Evolutionary conservation across 73 alveolate genomes (phyloP).

Genomic region (Tetrahymena borealis): DNA sequence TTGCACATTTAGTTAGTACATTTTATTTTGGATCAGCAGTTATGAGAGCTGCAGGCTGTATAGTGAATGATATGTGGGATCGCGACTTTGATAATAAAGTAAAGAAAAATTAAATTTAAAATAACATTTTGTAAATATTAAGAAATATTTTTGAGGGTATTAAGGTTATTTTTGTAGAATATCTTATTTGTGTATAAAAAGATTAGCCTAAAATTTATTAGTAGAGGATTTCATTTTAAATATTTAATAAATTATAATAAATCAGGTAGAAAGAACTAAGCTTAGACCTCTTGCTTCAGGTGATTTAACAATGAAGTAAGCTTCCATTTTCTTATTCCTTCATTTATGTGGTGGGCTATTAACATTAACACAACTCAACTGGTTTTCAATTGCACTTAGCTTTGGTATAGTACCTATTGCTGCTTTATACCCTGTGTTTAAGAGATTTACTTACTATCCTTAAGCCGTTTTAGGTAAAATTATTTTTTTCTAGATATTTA

Average conservation of each 20-base stretch:
- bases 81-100: constrained; percentile 71
- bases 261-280: constrained; percentile 65
- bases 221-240: too few species aligned
- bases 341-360: constrained; percentile 23
- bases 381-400: constrained; percentile 33
- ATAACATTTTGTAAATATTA: background rate
- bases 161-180: background rate
- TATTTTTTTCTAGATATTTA: background rate
- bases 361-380: constrained; percentile 14
- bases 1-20: constrained; percentile 11
- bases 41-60: constrained; percentile 89
- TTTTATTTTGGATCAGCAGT: constrained; percentile 72
- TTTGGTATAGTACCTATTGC: constrained; percentile 69
- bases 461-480: constrained; percentile 41
- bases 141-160: background rate
- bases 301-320: constrained; percentile 55
- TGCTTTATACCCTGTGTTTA: constrained; percentile 67
- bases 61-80: constrained; percentile 77
- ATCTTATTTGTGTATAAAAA: too few species aligned
- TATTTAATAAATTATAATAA: background rate
- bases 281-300: constrained; percentile 84
- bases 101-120: background rate
- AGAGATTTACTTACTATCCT: constrained; percentile 71
- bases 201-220: too few species aligned
- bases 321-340: constrained; percentile 26